Conservation (phyloP, 2,329 filamentous ascomycete species). For the Epichloe aotearoae region DNA sequence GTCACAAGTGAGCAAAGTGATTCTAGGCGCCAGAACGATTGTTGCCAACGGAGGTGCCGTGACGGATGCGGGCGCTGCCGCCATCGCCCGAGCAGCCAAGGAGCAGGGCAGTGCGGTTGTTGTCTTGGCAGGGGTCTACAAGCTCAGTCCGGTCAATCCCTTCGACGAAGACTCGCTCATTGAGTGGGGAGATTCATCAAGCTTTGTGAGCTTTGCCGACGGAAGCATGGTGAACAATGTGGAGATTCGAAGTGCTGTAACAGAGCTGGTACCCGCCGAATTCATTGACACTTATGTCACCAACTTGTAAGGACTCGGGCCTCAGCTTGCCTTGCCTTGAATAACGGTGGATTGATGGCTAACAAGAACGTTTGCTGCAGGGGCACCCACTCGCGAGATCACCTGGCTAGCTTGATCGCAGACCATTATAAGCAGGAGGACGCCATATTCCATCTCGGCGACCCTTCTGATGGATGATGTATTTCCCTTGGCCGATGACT, state of each 20-base stretch:
- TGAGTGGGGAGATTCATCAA: constrained; percentile 73
- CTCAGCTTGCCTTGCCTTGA: background rate
- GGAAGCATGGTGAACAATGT: constrained; percentile 66
- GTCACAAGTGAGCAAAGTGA: constrained; percentile 89
- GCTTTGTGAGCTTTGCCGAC: constrained; percentile 64
- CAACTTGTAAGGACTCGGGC: constrained; percentile 41
- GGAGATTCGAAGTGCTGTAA: constrained; percentile 65
- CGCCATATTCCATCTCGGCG: constrained; percentile 44
- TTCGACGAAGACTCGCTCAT: constrained; percentile 72
- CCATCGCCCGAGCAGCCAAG: constrained; percentile 74
- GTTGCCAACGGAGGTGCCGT: constrained; percentile 80
- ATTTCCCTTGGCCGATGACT: background rate
- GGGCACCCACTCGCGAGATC: constrained; percentile 55
- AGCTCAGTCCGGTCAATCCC: constrained; percentile 79
- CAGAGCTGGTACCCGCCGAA: constrained; percentile 70
- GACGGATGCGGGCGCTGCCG: constrained; percentile 68
- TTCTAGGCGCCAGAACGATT: constrained; percentile 76
- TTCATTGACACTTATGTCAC: constrained; percentile 73
- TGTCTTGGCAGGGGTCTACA: constrained; percentile 83
- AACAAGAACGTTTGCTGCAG: constrained; percentile 20
- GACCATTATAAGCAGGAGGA: constrained; percentile 68
- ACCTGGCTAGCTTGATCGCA: constrained; percentile 58
- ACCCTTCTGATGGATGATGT: constrained; percentile 17
- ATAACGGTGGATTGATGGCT: background rate
- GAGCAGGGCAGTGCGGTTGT: constrained; percentile 75